Conservation (phyloP, 257 asterid genomes). For the Linaria vulgaris region DNA sequence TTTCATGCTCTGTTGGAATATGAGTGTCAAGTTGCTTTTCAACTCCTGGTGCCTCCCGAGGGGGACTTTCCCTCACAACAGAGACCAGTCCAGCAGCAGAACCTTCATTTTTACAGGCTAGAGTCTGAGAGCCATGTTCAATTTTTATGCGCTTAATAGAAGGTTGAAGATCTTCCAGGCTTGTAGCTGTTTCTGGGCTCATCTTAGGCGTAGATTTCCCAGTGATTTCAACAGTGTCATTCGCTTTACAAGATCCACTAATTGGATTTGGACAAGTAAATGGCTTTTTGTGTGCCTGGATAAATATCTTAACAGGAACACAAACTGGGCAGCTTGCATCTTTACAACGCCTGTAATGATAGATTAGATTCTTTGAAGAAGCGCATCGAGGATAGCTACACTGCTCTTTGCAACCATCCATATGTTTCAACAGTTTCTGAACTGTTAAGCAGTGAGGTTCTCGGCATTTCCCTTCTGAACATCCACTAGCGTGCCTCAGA, state of each 20-base stretch:
- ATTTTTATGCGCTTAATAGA: conserved; percentile 82
- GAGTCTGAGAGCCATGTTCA: conserved; percentile 63
- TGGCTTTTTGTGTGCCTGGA: conserved; percentile 56
- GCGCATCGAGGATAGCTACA: conserved; percentile 76
- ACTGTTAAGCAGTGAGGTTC: conserved; percentile 59
- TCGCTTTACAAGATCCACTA: conserved; percentile 47
- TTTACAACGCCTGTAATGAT: conserved; percentile 66
- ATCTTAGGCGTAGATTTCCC: conserved; percentile 42
- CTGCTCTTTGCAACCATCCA: conserved; percentile 62
- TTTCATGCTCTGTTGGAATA: conserved; percentile 49
- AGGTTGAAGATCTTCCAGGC: conserved; percentile 67
- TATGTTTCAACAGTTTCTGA: conserved; percentile 74
- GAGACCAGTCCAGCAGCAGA: conserved; percentile 41
- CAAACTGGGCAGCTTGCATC: conserved; percentile 84
- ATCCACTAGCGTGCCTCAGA: conserved; percentile 87
- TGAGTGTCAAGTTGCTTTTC: conserved; percentile 42
- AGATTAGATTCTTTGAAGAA: conserved; percentile 48
- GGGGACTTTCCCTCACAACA: conserved; percentile 44
- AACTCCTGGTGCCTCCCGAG: conserved; percentile 37
- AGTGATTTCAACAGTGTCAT: conserved; percentile 48
- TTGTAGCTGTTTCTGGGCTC: conserved; percentile 45
- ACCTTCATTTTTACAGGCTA: conserved; percentile 48
- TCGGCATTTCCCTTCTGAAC: conserved; percentile 85
- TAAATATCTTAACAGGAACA: conserved; percentile 67
- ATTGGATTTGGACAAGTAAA: conserved; percentile 42